Percentiles rank a stretch among this genome's conserved stretches.
Evolutionary conservation across 1,284 basidiomycete species (phyloP).

Genomic region (Coniophora puteana): DNA sequence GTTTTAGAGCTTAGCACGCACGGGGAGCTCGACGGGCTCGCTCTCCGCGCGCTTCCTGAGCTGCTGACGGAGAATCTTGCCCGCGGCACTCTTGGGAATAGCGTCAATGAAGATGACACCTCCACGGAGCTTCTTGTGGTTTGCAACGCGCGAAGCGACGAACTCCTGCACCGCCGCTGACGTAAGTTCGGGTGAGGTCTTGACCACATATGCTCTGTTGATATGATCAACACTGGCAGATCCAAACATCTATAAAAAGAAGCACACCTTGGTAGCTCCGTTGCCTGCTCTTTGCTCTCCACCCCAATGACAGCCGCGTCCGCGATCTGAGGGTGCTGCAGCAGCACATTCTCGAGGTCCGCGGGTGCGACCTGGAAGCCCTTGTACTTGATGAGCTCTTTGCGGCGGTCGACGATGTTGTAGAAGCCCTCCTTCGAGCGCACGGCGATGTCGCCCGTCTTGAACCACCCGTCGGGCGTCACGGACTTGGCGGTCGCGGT

Average conservation of each 20-base stretch:
- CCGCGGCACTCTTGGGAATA: slow-evolving; percentile 71
- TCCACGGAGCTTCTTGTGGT: slow-evolving; percentile 64
- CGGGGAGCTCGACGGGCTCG: slow-evolving; percentile 33
- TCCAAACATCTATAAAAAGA: too few species aligned
- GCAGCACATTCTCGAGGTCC: slow-evolving; percentile 72
- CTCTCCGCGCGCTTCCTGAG: slow-evolving; percentile 54
- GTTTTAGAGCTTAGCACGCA: slow-evolving; percentile 11
- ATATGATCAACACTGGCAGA: too few species aligned
- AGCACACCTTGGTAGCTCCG: slow-evolving; percentile 69
- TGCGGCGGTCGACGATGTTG: slow-evolving; percentile 66
- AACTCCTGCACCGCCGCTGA: slow-evolving; percentile 58
- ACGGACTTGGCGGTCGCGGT: slow-evolving; percentile 64
- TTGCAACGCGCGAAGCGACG: slow-evolving; percentile 59
- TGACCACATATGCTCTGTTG: slow-evolving; percentile 66
- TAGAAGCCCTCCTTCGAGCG: slow-evolving; percentile 63
- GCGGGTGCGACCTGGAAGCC: slow-evolving; percentile 74
- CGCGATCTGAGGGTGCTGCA: slow-evolving; percentile 68
- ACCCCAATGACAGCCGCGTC: slow-evolving; percentile 77
- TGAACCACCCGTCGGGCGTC: slow-evolving; percentile 76
- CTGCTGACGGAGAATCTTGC: slow-evolving; percentile 67
- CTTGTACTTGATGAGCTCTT: slow-evolving; percentile 86
- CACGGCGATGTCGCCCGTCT: slow-evolving; percentile 76
- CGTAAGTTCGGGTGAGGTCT: slow-evolving; percentile 21
- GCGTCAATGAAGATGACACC: slow-evolving; percentile 54
- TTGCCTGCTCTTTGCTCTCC: slow-evolving; percentile 55